These are phyloP conservation scores for Medicago arabica DNA, from an alignment of 306 rosid species.

Conservation along the genomic window DNA sequence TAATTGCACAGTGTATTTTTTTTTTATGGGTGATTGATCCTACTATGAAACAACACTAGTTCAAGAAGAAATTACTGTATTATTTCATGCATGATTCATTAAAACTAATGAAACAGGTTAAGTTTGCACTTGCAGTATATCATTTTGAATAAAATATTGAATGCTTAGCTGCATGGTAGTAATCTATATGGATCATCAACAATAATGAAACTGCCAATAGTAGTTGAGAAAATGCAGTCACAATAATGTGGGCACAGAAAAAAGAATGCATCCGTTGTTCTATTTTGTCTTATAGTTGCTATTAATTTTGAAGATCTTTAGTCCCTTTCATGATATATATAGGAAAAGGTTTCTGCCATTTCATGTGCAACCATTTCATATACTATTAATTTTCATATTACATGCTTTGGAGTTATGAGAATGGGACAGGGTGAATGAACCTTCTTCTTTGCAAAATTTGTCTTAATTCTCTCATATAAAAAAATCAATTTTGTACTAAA, in stretches of 20 bases:
- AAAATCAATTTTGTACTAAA: background rate
- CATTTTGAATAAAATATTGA: background rate
- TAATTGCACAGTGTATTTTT: too few relatives aligned
- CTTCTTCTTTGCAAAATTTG: background rate
- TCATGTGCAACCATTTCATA: conserved; percentile 20
- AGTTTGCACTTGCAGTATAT: background rate
- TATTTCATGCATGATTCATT: background rate
- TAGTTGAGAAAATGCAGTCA: conserved; percentile 17
- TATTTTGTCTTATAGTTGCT: conserved; percentile 31
- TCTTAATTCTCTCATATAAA: background rate
- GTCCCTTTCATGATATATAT: conserved; percentile 10
- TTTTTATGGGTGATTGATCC: too few relatives aligned
- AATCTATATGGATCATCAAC: conserved; percentile 13
- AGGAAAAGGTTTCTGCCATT: conserved; percentile 19
- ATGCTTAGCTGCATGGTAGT: background rate
- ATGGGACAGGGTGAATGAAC: conserved; percentile 27
- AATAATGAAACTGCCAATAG: conserved; percentile 46
- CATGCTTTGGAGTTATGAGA: conserved; percentile 18
- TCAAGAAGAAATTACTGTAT: too few relatives aligned
- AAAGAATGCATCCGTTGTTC: conserved; percentile 15
- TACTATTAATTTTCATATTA: background rate
- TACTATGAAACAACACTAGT: too few relatives aligned
- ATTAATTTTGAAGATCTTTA: conserved; percentile 10
- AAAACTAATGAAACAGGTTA: background rate
- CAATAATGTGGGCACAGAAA: conserved; percentile 7